phyloP scores from a whole-genome alignment of 495 filamentous ascomycete genomes.

The Evernia prunastri region DNA sequence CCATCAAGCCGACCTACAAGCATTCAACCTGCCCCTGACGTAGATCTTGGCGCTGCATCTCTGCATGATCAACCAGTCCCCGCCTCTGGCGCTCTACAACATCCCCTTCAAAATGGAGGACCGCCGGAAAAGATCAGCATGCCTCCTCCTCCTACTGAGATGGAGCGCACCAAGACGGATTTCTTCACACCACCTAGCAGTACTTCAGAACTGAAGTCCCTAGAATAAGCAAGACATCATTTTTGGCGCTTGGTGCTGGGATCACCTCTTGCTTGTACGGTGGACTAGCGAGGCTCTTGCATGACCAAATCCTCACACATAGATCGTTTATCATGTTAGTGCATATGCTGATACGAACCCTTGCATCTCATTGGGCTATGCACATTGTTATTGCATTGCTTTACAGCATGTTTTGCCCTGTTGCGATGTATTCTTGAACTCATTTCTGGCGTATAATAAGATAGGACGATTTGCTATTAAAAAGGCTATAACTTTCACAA shows the following conservation, averaged over 20 bases:
- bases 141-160: conserved; percentile 12
- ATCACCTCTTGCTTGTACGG: neutral
- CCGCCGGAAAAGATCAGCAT: conserved; percentile 13
- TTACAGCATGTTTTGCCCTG: too few species aligned
- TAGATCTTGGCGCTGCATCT: neutral
- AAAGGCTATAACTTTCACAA: too few species aligned
- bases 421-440: too few species aligned
- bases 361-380: too few species aligned
- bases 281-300: too few species aligned
- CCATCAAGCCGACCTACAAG: neutral
- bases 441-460: too few species aligned
- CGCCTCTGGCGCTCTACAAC: neutral
- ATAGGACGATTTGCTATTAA: too few species aligned
- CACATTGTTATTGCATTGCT: too few species aligned
- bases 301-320: too few species aligned
- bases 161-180: conserved; percentile 15
- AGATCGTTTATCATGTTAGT: too few species aligned
- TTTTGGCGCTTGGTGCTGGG: neutral
- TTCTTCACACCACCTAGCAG: conserved; percentile 18
- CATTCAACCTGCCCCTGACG: neutral
- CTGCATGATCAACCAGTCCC: neutral
- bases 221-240: neutral
- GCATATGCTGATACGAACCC: too few species aligned
- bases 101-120: conserved; percentile 8
- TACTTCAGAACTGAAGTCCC: conserved; percentile 11